These are phyloP conservation scores for Tulasnella sp. DNA, from an alignment of 768 basidiomycete species.

Conservation along the genomic window DNA sequence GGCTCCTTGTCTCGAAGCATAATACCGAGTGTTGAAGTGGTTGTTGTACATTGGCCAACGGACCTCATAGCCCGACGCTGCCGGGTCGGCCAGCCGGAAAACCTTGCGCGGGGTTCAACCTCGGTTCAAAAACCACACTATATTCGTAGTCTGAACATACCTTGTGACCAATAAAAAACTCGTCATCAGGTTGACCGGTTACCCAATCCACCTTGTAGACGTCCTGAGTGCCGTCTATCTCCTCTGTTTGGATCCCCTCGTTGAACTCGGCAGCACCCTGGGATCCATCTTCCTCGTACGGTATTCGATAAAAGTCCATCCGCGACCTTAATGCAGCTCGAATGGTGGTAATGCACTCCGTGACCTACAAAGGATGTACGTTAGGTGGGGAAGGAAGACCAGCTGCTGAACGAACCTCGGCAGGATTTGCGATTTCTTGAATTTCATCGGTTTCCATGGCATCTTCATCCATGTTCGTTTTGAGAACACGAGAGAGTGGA, in stretches of 20 bases:
- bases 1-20: conserved; percentile 49
- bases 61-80: conserved; percentile 57
- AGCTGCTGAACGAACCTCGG: background rate
- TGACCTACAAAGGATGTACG: conserved; percentile 44
- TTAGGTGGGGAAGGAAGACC: background rate
- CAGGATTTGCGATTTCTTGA: conserved; percentile 11
- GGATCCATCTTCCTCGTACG: conserved; percentile 40
- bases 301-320: conserved; percentile 48
- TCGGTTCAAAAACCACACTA: conserved; percentile 12
- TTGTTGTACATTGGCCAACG: conserved; percentile 77
- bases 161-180: conserved; percentile 62
- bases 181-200: conserved; percentile 41
- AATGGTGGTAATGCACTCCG: conserved; percentile 57
- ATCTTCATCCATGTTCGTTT: background rate
- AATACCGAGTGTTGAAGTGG: conserved; percentile 74
- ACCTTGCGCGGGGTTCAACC: conserved; percentile 40
- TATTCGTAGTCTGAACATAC: conserved; percentile 33
- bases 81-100: conserved; percentile 60
- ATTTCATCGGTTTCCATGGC: conserved; percentile 1
- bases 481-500: background rate
- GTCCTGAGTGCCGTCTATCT: conserved; percentile 79
- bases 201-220: conserved; percentile 82
- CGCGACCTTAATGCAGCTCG: conserved; percentile 32
- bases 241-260: conserved; percentile 72
- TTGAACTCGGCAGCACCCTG: conserved; percentile 47